These are phyloP conservation scores for Scleroderma citrinum DNA, from an alignment of 768 basidiomycete species.

Conservation along the genomic window DNA sequence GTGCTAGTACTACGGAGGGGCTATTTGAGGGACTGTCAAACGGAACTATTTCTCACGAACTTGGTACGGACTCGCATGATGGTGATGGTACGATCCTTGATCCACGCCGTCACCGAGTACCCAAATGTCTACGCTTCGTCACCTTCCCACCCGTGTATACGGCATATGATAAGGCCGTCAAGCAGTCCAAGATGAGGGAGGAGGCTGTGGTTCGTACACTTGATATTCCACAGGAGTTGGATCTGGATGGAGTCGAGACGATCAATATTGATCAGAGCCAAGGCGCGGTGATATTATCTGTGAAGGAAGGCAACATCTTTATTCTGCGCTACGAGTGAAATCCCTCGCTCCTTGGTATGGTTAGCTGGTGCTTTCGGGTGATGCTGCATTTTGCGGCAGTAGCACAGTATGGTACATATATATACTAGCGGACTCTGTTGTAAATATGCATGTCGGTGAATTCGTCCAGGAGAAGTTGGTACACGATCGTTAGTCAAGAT, in stretches of 20 bases:
- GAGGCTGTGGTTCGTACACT: conserved; percentile 52
- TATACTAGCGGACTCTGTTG: too few relatives aligned
- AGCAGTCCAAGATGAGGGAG: conserved; percentile 25
- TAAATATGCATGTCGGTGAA: too few relatives aligned
- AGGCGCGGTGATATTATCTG: conserved; percentile 64
- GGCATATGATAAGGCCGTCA: conserved; percentile 13
- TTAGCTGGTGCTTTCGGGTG: too few relatives aligned
- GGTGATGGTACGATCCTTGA: conserved; percentile 18
- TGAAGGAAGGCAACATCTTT: conserved; percentile 64
- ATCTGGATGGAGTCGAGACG: conserved; percentile 62
- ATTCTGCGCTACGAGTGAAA: conserved; percentile 58
- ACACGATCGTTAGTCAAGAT: too few relatives aligned
- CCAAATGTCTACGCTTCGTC: conserved; percentile 61
- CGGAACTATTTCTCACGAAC: not conserved
- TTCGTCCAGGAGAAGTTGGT: too few relatives aligned
- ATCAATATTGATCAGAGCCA: conserved; percentile 77
- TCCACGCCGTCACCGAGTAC: conserved; percentile 23
- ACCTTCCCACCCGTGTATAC: conserved; percentile 53
- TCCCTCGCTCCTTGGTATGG: too few relatives aligned
- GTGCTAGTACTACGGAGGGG: too few relatives aligned
- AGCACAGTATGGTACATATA: too few relatives aligned
- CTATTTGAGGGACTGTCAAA: conserved; percentile 9
- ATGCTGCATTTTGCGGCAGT: too few relatives aligned
- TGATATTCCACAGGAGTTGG: conserved; percentile 57
- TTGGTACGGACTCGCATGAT: conserved; percentile 7